These are phyloP conservation scores for Leccinum ponderosum DNA, from an alignment of 1,284 basidiomycete species.

Conservation along the genomic window DNA sequence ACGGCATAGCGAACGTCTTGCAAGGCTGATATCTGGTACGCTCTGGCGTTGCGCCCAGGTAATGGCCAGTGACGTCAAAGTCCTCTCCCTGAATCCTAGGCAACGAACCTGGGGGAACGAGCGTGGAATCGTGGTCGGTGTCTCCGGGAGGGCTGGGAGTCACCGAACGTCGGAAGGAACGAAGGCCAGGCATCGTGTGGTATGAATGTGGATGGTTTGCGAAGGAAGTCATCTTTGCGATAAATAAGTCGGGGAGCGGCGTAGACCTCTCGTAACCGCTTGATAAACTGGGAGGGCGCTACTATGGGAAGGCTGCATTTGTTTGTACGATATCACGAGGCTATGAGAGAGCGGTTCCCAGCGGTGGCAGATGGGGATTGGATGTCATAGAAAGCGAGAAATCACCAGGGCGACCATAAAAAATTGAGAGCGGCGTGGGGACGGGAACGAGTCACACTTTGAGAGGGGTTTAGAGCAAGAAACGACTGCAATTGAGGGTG, in stretches of 20 bases:
- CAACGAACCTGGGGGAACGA: constrained; percentile 20
- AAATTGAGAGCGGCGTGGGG: constrained; percentile 17
- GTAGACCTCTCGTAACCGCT: background rate
- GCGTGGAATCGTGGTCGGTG: constrained; percentile 44
- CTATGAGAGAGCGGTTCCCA: constrained; percentile 25
- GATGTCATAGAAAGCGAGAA: constrained; percentile 8
- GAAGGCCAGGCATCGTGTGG: constrained; percentile 27
- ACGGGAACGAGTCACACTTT: no score
- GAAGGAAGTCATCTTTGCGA: constrained; percentile 46
- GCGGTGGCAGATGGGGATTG: constrained; percentile 10
- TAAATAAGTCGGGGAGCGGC: background rate
- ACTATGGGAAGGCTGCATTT: background rate
- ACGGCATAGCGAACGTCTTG: constrained; percentile 53
- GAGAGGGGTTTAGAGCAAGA: no score
- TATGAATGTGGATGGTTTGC: constrained; percentile 36
- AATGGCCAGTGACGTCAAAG: constrained; percentile 15
- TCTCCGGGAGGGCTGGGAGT: constrained; percentile 52
- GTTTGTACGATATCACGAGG: constrained; percentile 24
- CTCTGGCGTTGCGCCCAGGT: constrained; percentile 27
- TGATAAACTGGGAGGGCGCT: background rate
- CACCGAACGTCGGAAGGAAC: constrained; percentile 39
- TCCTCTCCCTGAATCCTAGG: constrained; percentile 22
- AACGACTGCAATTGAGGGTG: no score
- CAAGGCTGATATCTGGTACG: constrained; percentile 41
- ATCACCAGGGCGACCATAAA: constrained; percentile 35